Evolutionary conservation across 306 rosid genomes (phyloP).

Genomic region (Hylodesmum podocarpum): DNA sequence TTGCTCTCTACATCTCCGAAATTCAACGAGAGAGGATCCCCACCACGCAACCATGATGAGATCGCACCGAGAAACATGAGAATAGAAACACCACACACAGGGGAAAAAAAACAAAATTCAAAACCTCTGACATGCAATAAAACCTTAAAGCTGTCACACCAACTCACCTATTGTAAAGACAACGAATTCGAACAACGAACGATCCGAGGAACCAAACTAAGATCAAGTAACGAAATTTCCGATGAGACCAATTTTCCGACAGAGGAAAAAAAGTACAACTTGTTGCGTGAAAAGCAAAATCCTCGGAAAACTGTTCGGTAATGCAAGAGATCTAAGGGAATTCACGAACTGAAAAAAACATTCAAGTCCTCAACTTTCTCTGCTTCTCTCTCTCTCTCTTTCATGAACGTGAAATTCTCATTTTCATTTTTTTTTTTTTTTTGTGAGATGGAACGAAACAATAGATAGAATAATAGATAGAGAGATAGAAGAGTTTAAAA

Average conservation of each 20-base stretch:
- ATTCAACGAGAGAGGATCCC: slow-evolving; percentile 31
- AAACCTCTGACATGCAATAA: slow-evolving; percentile 31
- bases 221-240: slow-evolving; percentile 42
- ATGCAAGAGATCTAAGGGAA: slow-evolving; percentile 47
- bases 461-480: slow-evolving; percentile 30
- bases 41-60: slow-evolving; percentile 14
- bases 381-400: slow-evolving; percentile 8
- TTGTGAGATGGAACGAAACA: slow-evolving; percentile 13
- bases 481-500: slow-evolving; percentile 27
- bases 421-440: neutral
- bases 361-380: slow-evolving; percentile 17
- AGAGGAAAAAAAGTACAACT: neutral
- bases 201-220: slow-evolving; percentile 23
- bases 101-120: slow-evolving; percentile 7
- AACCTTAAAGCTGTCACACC: neutral
- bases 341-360: slow-evolving; percentile 32
- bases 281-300: neutral
- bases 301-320: slow-evolving; percentile 11
- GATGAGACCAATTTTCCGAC: slow-evolving; percentile 5
- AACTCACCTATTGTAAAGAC: slow-evolving; percentile 52
- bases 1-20: slow-evolving; percentile 15
- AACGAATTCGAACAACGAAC: slow-evolving; percentile 35
- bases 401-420: slow-evolving; percentile 13
- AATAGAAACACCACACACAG: neutral
- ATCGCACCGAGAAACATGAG: slow-evolving; percentile 27